Percentiles rank a stretch among this genome's conserved stretches.
phyloP scores from a whole-genome alignment of 1,284 basidiomycete species.

The Ceratobasidium sp. region DNA sequence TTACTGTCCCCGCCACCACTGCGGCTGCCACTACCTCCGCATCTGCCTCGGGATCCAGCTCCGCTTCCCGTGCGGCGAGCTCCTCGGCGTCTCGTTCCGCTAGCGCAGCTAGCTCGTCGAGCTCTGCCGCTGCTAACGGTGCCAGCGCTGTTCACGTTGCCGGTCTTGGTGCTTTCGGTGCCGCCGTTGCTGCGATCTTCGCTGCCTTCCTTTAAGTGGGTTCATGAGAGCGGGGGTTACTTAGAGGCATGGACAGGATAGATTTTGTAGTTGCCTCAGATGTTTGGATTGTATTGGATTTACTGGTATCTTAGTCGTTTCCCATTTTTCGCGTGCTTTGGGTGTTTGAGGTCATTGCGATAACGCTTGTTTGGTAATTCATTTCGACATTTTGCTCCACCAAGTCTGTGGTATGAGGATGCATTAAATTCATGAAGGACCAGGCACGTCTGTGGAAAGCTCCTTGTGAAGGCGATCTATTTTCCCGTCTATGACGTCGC shows the following conservation, averaged over 20 bases:
- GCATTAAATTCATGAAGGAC: neutral
- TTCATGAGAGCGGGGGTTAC: neutral
- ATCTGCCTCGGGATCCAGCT: neutral
- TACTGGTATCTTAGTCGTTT: constrained; percentile 30
- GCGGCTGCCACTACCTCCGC: neutral
- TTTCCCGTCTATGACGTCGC: constrained; percentile 7
- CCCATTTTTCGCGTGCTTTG: neutral
- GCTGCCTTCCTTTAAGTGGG: constrained; percentile 26
- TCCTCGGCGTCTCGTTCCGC: neutral
- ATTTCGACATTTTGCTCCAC: neutral
- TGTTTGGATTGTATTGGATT: constrained; percentile 37
- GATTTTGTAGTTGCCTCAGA: neutral
- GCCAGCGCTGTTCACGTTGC: constrained; percentile 38
- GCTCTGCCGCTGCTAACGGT: constrained; percentile 44
- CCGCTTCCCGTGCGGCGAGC: neutral
- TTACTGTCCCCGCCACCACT: neutral
- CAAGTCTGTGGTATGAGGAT: too few species aligned
- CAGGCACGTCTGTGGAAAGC: neutral
- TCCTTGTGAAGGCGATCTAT: constrained; percentile 17
- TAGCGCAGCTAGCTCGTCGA: constrained; percentile 13
- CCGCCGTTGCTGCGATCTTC: constrained; percentile 24
- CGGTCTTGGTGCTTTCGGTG: constrained; percentile 32
- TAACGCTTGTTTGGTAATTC: neutral
- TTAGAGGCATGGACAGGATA: constrained; percentile 13
- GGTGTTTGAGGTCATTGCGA: constrained; percentile 1